Conservation (phyloP, 768 basidiomycete species). For the Lyophyllum atratum region DNA sequence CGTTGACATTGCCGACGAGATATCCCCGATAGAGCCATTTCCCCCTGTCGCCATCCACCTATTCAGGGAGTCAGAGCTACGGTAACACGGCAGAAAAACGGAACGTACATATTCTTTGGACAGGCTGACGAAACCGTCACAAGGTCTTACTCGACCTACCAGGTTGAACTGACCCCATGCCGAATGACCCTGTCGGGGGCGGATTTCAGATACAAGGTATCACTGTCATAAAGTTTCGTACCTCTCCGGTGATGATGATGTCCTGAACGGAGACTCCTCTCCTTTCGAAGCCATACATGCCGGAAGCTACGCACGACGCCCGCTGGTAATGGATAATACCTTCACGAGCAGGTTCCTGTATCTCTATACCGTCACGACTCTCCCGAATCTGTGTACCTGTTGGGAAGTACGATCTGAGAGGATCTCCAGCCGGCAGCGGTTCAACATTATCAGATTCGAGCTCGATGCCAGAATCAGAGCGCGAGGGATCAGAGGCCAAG, state of each 20-base stretch:
- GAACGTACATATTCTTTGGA: slow-evolving; percentile 81
- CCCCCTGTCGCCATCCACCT: slow-evolving; percentile 76
- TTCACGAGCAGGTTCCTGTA: slow-evolving; percentile 44
- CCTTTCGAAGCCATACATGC: slow-evolving; percentile 17
- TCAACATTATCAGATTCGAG: slow-evolving; percentile 27
- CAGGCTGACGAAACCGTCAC: slow-evolving; percentile 79
- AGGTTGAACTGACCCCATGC: slow-evolving; percentile 89
- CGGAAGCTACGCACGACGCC: slow-evolving; percentile 10
- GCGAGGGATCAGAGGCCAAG: slow-evolving; percentile 26
- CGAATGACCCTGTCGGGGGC: slow-evolving; percentile 77
- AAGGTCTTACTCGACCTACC: slow-evolving; percentile 75
- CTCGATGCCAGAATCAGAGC: slow-evolving; percentile 34
- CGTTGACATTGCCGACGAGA: slow-evolving; percentile 67
- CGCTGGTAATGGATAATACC: slow-evolving; percentile 33
- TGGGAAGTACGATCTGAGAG: slow-evolving; percentile 64
- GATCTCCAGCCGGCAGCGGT: slow-evolving; percentile 58
- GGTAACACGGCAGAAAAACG: slow-evolving; percentile 3
- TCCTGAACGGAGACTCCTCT: slow-evolving; percentile 43
- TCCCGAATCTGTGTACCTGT: slow-evolving; percentile 52
- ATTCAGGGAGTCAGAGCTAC: slow-evolving; percentile 2
- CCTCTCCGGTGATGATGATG: slow-evolving; percentile 76
- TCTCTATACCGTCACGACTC: slow-evolving; percentile 43
- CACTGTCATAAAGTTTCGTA: slow-evolving; percentile 26
- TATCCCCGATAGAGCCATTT: slow-evolving; percentile 88
- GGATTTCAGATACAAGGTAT: neutral